Conservation (phyloP, 306 rosid genomes). For the Senna tora region DNA sequence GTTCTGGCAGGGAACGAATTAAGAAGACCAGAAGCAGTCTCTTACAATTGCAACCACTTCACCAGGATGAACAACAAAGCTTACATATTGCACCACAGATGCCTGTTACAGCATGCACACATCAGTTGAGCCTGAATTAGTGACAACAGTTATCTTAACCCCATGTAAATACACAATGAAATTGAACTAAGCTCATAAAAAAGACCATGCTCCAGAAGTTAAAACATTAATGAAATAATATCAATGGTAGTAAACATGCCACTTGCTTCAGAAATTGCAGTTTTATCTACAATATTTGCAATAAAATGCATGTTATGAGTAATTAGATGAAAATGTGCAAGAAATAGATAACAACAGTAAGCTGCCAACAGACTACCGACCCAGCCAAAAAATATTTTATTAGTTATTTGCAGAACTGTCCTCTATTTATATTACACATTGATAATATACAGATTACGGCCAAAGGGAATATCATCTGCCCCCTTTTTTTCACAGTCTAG, state of each 20-base stretch:
- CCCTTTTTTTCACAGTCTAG: background rate
- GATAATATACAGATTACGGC: background rate
- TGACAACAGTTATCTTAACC: conserved; percentile 34
- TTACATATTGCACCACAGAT: conserved; percentile 70
- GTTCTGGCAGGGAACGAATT: conserved; percentile 30
- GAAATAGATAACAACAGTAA: background rate
- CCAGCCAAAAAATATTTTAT: background rate
- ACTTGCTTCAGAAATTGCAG: conserved; percentile 11
- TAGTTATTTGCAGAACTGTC: background rate
- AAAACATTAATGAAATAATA: background rate
- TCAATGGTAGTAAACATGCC: conserved; percentile 10
- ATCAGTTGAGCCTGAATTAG: conserved; percentile 38
- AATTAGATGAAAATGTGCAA: background rate
- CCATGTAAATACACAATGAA: conserved; percentile 26
- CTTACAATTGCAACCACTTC: conserved; percentile 99
- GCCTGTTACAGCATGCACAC: conserved; percentile 57
- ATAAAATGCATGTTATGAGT: background rate
- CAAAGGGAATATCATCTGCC: background rate
- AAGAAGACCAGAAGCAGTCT: conserved; percentile 30
- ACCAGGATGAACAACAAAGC: conserved; percentile 67
- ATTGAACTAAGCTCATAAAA: conserved; percentile 28
- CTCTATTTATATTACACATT: conserved; percentile 1
- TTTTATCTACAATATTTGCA: conserved; percentile 5
- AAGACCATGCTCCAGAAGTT: conserved; percentile 11
- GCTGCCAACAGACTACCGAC: background rate